These are phyloP conservation scores for Epichloe typhina DNA, from an alignment of 2,329 filamentous ascomycete species.

Conservation along the genomic window DNA sequence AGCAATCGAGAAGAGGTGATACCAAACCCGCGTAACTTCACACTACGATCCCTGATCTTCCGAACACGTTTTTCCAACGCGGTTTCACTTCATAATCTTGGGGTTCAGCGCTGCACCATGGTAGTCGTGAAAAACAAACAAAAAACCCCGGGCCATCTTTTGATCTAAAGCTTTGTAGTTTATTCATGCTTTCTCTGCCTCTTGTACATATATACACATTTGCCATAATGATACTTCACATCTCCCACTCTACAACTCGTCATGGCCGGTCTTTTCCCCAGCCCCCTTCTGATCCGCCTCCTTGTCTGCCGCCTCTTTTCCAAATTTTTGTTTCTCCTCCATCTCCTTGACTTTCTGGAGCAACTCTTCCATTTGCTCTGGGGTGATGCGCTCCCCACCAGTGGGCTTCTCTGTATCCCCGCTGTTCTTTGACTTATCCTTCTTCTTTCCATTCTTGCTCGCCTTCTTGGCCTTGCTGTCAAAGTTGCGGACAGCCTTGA, in stretches of 20 bases:
- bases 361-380: slow-evolving; percentile 30
- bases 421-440: slow-evolving; percentile 23
- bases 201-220: slow-evolving; percentile 2
- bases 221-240: not conserved
- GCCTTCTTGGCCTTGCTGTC: slow-evolving; percentile 28
- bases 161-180: not conserved
- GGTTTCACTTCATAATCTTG: too few species aligned
- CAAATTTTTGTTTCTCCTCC: slow-evolving; percentile 15
- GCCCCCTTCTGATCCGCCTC: slow-evolving; percentile 8
- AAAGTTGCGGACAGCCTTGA: slow-evolving; percentile 47
- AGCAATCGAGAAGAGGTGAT: too few species aligned
- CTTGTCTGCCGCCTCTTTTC: slow-evolving; percentile 12
- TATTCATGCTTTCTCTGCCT: slow-evolving; percentile 2
- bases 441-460: slow-evolving; percentile 20
- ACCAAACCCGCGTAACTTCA: too few species aligned
- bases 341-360: slow-evolving; percentile 21
- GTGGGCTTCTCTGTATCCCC: slow-evolving; percentile 25
- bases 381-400: slow-evolving; percentile 25
- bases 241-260: slow-evolving; percentile 20
- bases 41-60: too few species aligned
- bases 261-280: slow-evolving; percentile 15
- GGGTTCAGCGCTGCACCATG: too few species aligned
- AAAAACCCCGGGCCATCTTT: not conserved
- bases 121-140: not conserved
- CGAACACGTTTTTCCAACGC: too few species aligned